These are phyloP conservation scores for Sordaria brevicollis DNA, from an alignment of 495 filamentous ascomycete species.

Conservation along the genomic window DNA sequence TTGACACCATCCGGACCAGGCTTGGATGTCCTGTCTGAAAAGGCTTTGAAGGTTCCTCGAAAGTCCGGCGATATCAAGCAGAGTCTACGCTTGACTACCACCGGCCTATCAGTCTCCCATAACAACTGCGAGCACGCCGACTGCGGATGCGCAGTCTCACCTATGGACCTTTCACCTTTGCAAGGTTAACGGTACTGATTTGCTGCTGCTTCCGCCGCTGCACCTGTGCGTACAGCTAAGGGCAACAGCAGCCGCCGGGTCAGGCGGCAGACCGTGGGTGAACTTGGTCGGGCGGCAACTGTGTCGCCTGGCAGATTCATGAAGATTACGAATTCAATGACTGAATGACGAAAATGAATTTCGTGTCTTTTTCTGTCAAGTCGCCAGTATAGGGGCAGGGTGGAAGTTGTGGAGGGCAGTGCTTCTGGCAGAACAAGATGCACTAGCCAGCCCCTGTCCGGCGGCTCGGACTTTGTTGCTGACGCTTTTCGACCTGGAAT, in stretches of 20 bases:
- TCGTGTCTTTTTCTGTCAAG: slow-evolving; percentile 10
- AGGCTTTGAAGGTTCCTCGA: neutral
- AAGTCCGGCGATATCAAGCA: neutral
- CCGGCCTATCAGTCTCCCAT: neutral
- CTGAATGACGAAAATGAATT: slow-evolving; percentile 10
- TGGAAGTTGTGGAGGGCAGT: slow-evolving; percentile 4
- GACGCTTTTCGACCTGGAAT: neutral
- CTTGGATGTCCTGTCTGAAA: slow-evolving; percentile 9
- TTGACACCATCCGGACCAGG: slow-evolving; percentile 29
- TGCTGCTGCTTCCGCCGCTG: neutral
- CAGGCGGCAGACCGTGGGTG: neutral
- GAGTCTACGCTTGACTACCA: neutral
- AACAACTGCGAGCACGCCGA: neutral
- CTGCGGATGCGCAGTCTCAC: neutral
- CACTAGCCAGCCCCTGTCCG: neutral
- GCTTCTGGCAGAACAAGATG: slow-evolving; percentile 1
- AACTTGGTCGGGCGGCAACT: neutral
- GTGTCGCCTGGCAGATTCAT: neutral
- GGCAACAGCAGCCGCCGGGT: neutral
- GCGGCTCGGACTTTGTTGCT: neutral
- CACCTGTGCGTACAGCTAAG: neutral
- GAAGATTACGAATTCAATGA: slow-evolving; percentile 14
- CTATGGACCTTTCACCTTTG: neutral
- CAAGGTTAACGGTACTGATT: neutral
- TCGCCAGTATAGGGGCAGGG: slow-evolving; percentile 1